These are phyloP conservation scores for Arthrobotrys musiformis DNA, from an alignment of 2,329 filamentous ascomycete species.

Conservation along the genomic window DNA sequence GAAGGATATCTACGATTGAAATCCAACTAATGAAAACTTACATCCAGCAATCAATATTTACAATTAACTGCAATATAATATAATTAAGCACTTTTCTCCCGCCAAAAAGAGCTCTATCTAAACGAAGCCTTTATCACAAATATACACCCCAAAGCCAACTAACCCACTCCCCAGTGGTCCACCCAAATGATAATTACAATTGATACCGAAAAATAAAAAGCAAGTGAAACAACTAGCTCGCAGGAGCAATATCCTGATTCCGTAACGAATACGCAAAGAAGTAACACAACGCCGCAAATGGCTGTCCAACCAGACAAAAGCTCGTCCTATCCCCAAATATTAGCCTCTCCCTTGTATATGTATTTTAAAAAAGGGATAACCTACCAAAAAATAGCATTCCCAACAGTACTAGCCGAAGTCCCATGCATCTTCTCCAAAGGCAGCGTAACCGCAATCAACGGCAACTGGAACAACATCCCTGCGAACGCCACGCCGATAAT, in stretches of 20 bases:
- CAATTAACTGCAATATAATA: not conserved
- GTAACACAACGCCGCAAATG: conserved; percentile 88
- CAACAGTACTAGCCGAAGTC: conserved; percentile 77
- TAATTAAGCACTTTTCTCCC: not conserved
- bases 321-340: conserved; percentile 68
- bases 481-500: conserved; percentile 90
- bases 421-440: conserved; percentile 81
- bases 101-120: not conserved
- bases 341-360: not conserved
- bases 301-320: conserved; percentile 95
- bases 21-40: too few relatives aligned
- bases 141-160: not conserved
- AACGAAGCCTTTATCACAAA: not conserved
- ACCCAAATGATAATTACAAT: too few relatives aligned
- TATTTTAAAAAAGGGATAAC: not conserved
- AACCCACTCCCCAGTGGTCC: not conserved
- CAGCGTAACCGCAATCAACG: conserved; percentile 82
- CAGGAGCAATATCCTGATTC: conserved; percentile 30
- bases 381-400: conserved; percentile 91
- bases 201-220: not conserved
- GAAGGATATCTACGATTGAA: too few relatives aligned
- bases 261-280: conserved; percentile 78
- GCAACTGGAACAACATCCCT: conserved; percentile 93
- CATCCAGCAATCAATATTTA: not conserved
- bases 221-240: not conserved